These are phyloP conservation scores for Syzygium aromaticum DNA, from an alignment of 345 rosid species.

Conservation along the genomic window DNA sequence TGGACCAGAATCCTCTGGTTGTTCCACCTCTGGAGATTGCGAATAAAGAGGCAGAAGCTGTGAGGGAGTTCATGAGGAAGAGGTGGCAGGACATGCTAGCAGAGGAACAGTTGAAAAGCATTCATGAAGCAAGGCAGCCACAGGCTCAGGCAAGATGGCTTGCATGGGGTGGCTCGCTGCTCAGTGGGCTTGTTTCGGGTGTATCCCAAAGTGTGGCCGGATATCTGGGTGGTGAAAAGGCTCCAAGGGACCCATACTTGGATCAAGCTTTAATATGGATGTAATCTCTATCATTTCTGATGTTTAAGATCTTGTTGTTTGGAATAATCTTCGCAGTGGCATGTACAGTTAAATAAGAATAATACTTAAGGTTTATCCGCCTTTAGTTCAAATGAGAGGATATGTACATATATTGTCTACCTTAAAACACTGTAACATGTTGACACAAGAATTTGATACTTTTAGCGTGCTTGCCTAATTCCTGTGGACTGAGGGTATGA, in stretches of 20 bases:
- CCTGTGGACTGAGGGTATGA: background rate
- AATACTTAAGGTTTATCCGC: background rate
- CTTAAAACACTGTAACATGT: background rate
- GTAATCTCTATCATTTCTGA: background rate
- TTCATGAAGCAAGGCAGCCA: constrained; percentile 37
- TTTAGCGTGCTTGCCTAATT: background rate
- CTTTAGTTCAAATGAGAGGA: background rate
- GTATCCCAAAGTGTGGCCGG: constrained; percentile 33
- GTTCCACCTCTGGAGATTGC: constrained; percentile 62
- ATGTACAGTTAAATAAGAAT: background rate
- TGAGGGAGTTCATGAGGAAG: constrained; percentile 62
- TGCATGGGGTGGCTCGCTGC: constrained; percentile 59
- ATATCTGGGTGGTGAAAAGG: constrained; percentile 22
- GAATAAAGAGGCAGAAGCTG: constrained; percentile 62
- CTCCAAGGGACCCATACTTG: constrained; percentile 36
- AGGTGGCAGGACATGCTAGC: constrained; percentile 57
- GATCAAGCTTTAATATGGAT: constrained; percentile 36
- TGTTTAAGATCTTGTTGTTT: too few species aligned
- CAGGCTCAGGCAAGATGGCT: constrained; percentile 64
- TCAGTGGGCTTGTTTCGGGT: constrained; percentile 36
- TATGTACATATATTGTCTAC: background rate
- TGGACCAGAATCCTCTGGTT: constrained; percentile 78
- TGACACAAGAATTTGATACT: background rate
- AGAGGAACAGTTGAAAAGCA: constrained; percentile 53
- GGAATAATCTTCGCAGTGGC: background rate